phyloP scores from a whole-genome alignment of 345 rosid species.

The Atalantia buxifolia region DNA sequence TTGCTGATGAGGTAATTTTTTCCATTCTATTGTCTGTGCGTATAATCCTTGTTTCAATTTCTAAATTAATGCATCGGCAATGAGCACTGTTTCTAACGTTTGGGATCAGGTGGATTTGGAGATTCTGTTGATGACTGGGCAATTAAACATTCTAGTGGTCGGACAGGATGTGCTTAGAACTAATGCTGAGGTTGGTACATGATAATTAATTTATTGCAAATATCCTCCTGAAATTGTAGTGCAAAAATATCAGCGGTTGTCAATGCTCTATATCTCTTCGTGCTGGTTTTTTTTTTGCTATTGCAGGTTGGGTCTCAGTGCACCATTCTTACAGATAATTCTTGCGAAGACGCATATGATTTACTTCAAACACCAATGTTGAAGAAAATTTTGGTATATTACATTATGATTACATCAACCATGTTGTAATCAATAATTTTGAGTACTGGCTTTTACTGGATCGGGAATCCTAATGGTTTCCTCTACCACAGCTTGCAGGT shows the following conservation, averaged over 20 bases:
- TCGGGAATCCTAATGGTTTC: conserved; percentile 9
- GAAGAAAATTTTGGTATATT: conserved; percentile 52
- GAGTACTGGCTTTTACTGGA: not conserved
- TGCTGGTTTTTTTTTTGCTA: not conserved
- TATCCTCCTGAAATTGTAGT: too few species aligned
- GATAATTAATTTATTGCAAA: too few species aligned
- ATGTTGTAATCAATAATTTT: not conserved
- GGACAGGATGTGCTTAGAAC: conserved; percentile 55
- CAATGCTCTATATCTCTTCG: not conserved
- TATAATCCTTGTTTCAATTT: not conserved
- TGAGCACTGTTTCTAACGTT: not conserved
- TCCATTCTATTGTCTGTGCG: not conserved
- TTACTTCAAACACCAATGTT: conserved; percentile 44
- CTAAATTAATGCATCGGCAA: not conserved
- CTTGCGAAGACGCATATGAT: conserved; percentile 70
- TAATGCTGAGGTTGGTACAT: conserved; percentile 39
- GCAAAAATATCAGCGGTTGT: not conserved
- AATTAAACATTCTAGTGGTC: conserved; percentile 43
- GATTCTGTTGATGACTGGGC: conserved; percentile 52
- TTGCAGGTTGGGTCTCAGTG: conserved; percentile 49
- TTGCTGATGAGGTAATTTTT: conserved; percentile 56
- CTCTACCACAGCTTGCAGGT: conserved; percentile 53
- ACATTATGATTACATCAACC: not conserved
- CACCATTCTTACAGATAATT: conserved; percentile 62
- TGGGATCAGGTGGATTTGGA: conserved; percentile 56